Evolutionary conservation across 805 yeast species (phyloP).

Genomic region (Metschnikowia santaceciliae): DNA sequence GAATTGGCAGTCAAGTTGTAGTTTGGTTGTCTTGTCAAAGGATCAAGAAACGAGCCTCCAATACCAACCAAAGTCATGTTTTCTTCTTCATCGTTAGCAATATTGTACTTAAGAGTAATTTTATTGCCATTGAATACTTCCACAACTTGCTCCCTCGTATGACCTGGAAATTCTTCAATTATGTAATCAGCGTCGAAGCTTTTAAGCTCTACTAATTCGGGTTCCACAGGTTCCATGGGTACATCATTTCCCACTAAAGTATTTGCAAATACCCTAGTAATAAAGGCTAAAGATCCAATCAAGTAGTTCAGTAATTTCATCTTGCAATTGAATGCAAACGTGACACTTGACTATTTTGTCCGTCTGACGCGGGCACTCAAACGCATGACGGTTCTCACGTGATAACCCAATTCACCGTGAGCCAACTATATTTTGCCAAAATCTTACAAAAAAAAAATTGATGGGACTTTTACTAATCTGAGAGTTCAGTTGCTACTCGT

Average conservation of each 20-base stretch:
- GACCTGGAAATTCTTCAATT: conserved; percentile 43
- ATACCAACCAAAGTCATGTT: conserved; percentile 56
- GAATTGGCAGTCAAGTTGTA: conserved; percentile 64
- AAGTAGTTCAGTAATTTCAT: conserved; percentile 12
- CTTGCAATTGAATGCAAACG: neutral
- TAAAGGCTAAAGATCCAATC: conserved; percentile 7
- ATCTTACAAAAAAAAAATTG: neutral
- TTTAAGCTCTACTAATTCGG: conserved; percentile 12
- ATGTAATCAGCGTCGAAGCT: conserved; percentile 47
- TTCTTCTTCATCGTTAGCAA: conserved; percentile 51
- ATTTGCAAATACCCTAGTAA: conserved; percentile 8
- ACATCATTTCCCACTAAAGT: neutral
- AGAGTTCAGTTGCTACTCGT: neutral
- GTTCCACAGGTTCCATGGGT: conserved; percentile 1
- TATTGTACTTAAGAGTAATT: conserved; percentile 47
- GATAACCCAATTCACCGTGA: neutral
- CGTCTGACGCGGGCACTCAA: neutral
- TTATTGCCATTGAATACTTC: conserved; percentile 49
- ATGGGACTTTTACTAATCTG: neutral
- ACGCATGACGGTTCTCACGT: neutral
- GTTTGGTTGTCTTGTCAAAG: conserved; percentile 45
- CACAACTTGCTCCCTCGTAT: conserved; percentile 37
- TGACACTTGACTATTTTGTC: neutral
- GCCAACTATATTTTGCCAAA: neutral
- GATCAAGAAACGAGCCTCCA: conserved; percentile 61